phyloP scores from a whole-genome alignment of 2,329 filamentous ascomycete genomes.

The Cladosporium cucumerinum region DNA sequence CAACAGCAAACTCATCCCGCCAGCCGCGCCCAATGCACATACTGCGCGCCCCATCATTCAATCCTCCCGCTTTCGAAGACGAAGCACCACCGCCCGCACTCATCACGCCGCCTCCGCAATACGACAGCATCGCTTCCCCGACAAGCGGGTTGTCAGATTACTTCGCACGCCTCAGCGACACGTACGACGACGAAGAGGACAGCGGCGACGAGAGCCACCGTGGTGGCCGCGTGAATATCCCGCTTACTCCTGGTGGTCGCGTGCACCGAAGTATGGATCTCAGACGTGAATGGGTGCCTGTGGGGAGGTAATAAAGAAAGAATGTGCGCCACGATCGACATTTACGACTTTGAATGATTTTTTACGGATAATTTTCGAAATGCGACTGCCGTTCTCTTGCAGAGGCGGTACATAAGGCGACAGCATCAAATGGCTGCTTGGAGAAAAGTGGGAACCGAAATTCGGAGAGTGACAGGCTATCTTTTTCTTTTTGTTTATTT shows the following conservation, averaged over 20 bases:
- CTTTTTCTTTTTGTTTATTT: neutral
- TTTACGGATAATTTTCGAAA: neutral
- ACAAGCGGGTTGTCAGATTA: slow-evolving; percentile 76
- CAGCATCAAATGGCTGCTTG: neutral
- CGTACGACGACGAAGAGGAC: slow-evolving; percentile 50
- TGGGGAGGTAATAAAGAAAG: slow-evolving; percentile 17
- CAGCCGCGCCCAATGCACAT: slow-evolving; percentile 72
- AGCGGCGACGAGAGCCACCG: slow-evolving; percentile 24
- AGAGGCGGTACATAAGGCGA: neutral
- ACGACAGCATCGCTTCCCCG: slow-evolving; percentile 73
- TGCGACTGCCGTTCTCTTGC: neutral
- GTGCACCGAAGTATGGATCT: slow-evolving; percentile 63
- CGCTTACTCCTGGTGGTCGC: slow-evolving; percentile 61
- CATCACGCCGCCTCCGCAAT: slow-evolving; percentile 79
- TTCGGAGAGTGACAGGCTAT: neutral
- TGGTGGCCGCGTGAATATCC: slow-evolving; percentile 50
- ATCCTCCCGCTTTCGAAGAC: slow-evolving; percentile 81
- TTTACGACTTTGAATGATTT: neutral
- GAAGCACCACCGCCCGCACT: slow-evolving; percentile 71
- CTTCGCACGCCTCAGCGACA: slow-evolving; percentile 72
- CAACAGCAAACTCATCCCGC: slow-evolving; percentile 36
- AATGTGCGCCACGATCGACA: neutral
- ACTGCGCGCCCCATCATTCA: slow-evolving; percentile 77
- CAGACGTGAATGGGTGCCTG: slow-evolving; percentile 48
- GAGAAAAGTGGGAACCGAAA: neutral